phyloP scores from a whole-genome alignment of 305 asterid genomes.

The Rubia tinctorum region DNA sequence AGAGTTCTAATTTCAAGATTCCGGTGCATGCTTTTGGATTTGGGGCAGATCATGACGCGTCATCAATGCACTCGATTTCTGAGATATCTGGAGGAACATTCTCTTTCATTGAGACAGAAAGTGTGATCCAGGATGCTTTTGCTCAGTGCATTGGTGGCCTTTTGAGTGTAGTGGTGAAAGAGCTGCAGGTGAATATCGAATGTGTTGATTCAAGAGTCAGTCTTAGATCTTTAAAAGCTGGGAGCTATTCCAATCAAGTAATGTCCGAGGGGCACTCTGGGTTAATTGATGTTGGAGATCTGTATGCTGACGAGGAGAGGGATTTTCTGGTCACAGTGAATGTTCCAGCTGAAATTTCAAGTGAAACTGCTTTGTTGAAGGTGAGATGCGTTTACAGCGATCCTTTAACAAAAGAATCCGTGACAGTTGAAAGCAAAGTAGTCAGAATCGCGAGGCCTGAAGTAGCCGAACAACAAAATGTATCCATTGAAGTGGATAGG shows the following conservation, averaged over 20 bases:
- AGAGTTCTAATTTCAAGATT: conserved; percentile 48
- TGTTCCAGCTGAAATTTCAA: conserved; percentile 49
- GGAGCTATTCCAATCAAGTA: conserved; percentile 56
- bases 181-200: conserved; percentile 45
- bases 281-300: conserved; percentile 66
- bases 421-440: conserved; percentile 44
- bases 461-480: conserved; percentile 26
- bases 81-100: conserved; percentile 92
- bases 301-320: conserved; percentile 94
- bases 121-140: conserved; percentile 87
- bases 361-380: conserved; percentile 53
- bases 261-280: conserved; percentile 46
- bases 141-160: conserved; percentile 98
- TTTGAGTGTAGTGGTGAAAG: conserved; percentile 83
- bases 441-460: conserved; percentile 61
- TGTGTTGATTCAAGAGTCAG: conserved; percentile 43
- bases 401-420: conserved; percentile 62
- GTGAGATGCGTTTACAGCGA: conserved; percentile 61
- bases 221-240: conserved; percentile 55
- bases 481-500: conserved; percentile 85
- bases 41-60: conserved; percentile 85
- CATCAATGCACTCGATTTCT: conserved; percentile 77
- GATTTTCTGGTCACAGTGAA: conserved; percentile 68
- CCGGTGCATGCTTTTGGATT: conserved; percentile 92
- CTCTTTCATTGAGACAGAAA: conserved; percentile 88